Percentiles rank a stretch among this genome's conserved stretches.
These are phyloP conservation scores for Aspergillus olivimuriae DNA, from an alignment of 495 filamentous ascomycete species.

Conservation along the genomic window DNA sequence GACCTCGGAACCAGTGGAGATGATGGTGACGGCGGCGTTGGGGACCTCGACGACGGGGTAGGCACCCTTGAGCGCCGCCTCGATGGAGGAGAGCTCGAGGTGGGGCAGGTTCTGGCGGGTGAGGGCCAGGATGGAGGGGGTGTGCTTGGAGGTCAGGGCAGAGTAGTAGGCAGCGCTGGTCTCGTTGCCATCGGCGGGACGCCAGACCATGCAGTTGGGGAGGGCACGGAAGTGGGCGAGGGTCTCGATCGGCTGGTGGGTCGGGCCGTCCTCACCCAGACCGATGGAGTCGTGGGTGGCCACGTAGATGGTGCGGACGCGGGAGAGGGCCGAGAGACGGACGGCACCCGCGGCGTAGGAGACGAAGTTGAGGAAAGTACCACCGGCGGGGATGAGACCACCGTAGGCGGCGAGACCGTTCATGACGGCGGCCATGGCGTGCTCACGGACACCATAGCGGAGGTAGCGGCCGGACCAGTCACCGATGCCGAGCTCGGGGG, in stretches of 20 bases:
- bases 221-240: conserved; percentile 98
- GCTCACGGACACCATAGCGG: conserved; percentile 95
- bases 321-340: conserved; percentile 87
- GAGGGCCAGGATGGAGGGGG: conserved; percentile 86
- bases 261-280: conserved; percentile 97
- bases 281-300: conserved; percentile 99
- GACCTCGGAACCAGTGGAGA: conserved; percentile 95
- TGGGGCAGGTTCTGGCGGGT: conserved; percentile 99
- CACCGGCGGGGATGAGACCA: conserved; percentile 85
- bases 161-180: conserved; percentile 96
- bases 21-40: conserved; percentile 79
- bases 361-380: conserved; percentile 99
- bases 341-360: conserved; percentile 96
- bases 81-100: conserved; percentile 85
- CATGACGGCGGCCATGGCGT: conserved; percentile 96
- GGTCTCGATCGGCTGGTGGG: conserved; percentile 99
- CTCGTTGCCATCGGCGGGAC: conserved; percentile 98
- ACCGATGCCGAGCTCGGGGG: conserved; percentile 74
- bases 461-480: conserved; percentile 89
- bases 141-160: conserved; percentile 83
- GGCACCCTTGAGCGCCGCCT: conserved; percentile 84
- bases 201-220: conserved; percentile 99
- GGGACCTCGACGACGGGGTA: conserved; percentile 84
- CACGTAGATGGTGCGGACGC: conserved; percentile 88
- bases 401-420: conserved; percentile 97